Base-by-base conservation (phyloP, 345 rosid genomes). In the Cardamine resedifolia region DNA sequence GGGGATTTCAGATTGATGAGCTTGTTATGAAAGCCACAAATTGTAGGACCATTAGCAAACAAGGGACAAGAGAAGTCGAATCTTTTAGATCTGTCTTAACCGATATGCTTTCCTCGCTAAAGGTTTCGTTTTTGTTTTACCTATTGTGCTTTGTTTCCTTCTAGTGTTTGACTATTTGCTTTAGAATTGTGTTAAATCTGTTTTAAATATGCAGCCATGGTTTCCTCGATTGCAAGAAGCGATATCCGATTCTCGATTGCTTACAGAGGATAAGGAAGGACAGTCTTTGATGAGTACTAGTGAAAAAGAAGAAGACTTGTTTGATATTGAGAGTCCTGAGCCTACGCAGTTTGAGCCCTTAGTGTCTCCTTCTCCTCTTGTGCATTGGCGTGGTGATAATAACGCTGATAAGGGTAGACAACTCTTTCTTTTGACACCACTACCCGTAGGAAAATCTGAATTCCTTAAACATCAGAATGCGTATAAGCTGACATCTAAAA, bases 341-440 rank as follows among this genome's bases (percentile, higher is more conserved):
- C 78, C 82, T 70, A 80, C 34, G 19, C 74, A 71, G 3, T 72
- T 72, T 66, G 83, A 81, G 62, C 76, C 87, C 2, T 65, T 95
- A 71, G 82, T 95, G 50, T 95, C 99, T 76, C 98, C 97, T 69
- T 95, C 98, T 60, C 98, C 99, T 5, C 86, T 92, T 4, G 98
- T 95, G 19, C 79, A 90, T 7, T 92, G 98, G 98, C 88, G 88
- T 73, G 90, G 83, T 63, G 84, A 80, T 64, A 73, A 88, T 51
- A 79, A 84, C 5, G 66, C 77, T 5, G 92, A 88, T 34, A 86
- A 87, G 76, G 84, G 87, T 23, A 83, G 91, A 64, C 99, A 88
- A 63, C 82, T 91, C 55, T 90, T 91, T 81, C 67, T 85, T 67
- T 86, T 95, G 59, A 95, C 97, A 31, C 98, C 99, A 77, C 80